Base-by-base conservation (phyloP, 2,329 filamentous ascomycete genomes). In the Fusarium transvaalense region DNA sequence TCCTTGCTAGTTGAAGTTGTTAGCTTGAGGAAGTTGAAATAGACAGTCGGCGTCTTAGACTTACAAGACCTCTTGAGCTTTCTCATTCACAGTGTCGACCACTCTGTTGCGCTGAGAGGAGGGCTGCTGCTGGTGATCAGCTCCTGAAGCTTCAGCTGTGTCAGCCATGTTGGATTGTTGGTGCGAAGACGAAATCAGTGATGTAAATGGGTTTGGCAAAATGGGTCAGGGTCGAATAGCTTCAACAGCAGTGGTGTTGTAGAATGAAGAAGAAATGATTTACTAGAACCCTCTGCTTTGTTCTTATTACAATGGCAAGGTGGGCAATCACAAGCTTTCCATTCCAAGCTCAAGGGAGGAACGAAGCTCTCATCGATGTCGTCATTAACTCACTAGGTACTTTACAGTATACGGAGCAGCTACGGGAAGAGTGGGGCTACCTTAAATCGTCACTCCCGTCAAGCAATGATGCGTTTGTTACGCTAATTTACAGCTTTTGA, bases 1-100 rank as follows among this genome's bases (percentile, higher is more conserved):
- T 94, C 89, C 67, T 88, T 83, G 42, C 87, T 89, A 66, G 21
- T 19, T 7, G 31, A 10, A 13, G 7, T 15, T 46, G 45, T 65
- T 41, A 63, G 62, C 12, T 47, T 64, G 70, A 64, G 21, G n/a
- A 27, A 37, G 15, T 6, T 31, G n/a, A 25, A 23, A 10, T 7
- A 34, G 3, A 27, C 25, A 10, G 10, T 39, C 3, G 6, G 19
- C 4, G 12, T 34, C 21, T 13, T 19, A 43, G 35, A 9, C 74
- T 67, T 78, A 86, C 84, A 83, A 76, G 65, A 86, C 82, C 69
- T 85, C 81, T 61, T 85, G 82, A 21, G 84, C 85, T 75, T 80
- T 85, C 42, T 77, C 77, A 54, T 81, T 77, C 13, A 84, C 77
- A 1, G 80, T 78, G 23, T 79, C 71, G 25, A 78, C 78, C 55